These are phyloP conservation scores for Hymenoscyphus linearis DNA, from an alignment of 2,329 filamentous ascomycete species.

Conservation along the genomic window DNA sequence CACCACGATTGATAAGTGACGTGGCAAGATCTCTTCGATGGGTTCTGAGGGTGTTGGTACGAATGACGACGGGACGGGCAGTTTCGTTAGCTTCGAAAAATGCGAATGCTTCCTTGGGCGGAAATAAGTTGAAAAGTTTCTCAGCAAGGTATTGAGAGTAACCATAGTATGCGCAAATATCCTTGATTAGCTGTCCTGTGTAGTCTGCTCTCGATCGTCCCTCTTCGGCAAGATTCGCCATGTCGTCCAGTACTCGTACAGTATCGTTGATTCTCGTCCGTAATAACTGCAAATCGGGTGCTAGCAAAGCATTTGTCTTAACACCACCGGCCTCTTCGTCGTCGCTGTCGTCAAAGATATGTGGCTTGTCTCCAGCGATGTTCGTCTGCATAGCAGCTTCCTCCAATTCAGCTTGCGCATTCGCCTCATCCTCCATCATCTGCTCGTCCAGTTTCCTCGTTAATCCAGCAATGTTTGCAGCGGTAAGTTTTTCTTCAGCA, in stretches of 20 bases:
- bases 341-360: slow-evolving; percentile 54
- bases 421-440: slow-evolving; percentile 70
- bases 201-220: slow-evolving; percentile 84
- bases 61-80: slow-evolving; percentile 85
- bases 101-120: slow-evolving; percentile 87
- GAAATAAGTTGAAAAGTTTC: slow-evolving; percentile 90
- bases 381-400: slow-evolving; percentile 89
- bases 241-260: slow-evolving; percentile 84
- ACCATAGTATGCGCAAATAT: slow-evolving; percentile 94
- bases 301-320: slow-evolving; percentile 60
- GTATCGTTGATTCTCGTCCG: slow-evolving; percentile 88
- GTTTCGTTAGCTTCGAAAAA: slow-evolving; percentile 99
- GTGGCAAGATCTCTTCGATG: slow-evolving; percentile 78
- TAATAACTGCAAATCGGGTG: slow-evolving; percentile 85
- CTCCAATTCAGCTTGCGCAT: slow-evolving; percentile 79
- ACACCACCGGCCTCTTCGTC: slow-evolving; percentile 55
- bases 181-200: slow-evolving; percentile 76
- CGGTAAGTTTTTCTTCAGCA: slow-evolving; percentile 83
- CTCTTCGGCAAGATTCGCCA: slow-evolving; percentile 73
- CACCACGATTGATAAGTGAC: slow-evolving; percentile 89
- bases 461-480: slow-evolving; percentile 91
- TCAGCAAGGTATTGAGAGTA: slow-evolving; percentile 94
- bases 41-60: slow-evolving; percentile 88
- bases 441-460: slow-evolving; percentile 79
- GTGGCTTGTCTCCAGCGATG: slow-evolving; percentile 71